Base-by-base conservation (phyloP, 2,329 filamentous ascomycete species). In the Arthrobotrys sinensis region DNA sequence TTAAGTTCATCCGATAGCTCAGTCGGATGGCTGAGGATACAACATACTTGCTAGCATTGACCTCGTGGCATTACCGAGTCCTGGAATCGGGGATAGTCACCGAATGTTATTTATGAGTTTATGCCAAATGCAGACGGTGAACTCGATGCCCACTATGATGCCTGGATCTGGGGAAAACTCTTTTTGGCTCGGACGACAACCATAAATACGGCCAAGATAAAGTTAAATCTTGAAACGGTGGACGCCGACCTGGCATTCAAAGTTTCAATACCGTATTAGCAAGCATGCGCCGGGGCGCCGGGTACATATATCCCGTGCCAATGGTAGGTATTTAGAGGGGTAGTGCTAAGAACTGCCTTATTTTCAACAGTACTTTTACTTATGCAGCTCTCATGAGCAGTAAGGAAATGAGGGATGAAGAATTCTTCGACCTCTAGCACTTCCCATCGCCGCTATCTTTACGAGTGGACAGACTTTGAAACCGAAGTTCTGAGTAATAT, bases 391-490 rank as follows among this genome's bases (percentile, higher is more conserved):
- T 32, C 28, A 38, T 6, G 10, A 8, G 12, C n/a, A 14, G 10
- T 40, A 46, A 14, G 0, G 36, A 21, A 21, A 16, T 50, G 40
- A 50, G 60, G 60, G 12, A 64, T 64, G 60, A 50, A 64, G n/a
- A 36, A 48, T 16, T 3, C 21, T 10, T 36, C 60, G n/a, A 16
- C 36, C 16, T 11, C 55, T 43, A 24, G 7, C 0, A 6, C n/a
- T 19, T n/a, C 28, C 43, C 43, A 64, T 14, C 40, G 36, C 24
- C 60, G 60, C 16, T 46, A 64, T 36, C 60, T 64, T 10, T 64
- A 64, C 45, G 60, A 64, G 24, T 64, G 60, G 60, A 48, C 40
- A n/a, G 60, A 64, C 40, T 64, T 64, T 40, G 60, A 64, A 48
- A 48, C 60, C 24, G 60, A 48, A 48, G 60, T 38, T 48, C 40